Evolutionary conservation across 495 filamentous ascomycete genomes (phyloP), one percentile per base, ranked within the genome.

Genomic region (Penicillium silybi): DNA sequence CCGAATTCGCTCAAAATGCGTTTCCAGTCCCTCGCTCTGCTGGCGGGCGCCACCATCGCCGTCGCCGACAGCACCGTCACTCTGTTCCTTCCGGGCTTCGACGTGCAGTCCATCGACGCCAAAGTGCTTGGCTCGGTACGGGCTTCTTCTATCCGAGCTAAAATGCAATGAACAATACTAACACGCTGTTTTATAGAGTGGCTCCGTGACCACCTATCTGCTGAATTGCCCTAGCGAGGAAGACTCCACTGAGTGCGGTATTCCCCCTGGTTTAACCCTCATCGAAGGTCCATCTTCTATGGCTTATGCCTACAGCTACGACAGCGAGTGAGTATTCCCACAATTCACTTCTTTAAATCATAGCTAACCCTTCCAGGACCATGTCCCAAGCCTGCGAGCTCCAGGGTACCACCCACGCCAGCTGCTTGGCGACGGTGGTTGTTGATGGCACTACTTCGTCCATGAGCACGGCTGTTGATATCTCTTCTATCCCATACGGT

Each of bases 31-130:
- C 43, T 58, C 20, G 51, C 51, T 47, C 37, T 58, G 11, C 32
- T 58, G 37, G 56, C 39, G 18, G 47, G 56, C 9, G 56, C 51
- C 22, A 32, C 56, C 11, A 8, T 49, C 13, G 39, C 41, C 13
- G 52, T 32, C 15, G 56, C 52, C 32, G 44, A 54, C 13, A 43
- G 26, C 39, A 55, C 52, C 7, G 52, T 55, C 47, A 48, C 52
- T 22, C 52, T 58, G 40, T 55, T 55, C 52, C 42, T 58, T 11
- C 51, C 52, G 2, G 56, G 56, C 16, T 55, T 55, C 26, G 56
- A 54, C 15, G 16, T 10, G 13, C 56, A 50, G 15, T 7, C 48
- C 2, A 15, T 54, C 25, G 43, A 46, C 0, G 56, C 25, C 20
- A 58, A 47, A 29, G 29, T 58, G 13, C 16, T 58, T 10, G 56